phyloP scores from a whole-genome alignment of 306 rosid genomes.

The Rosa persica region DNA sequence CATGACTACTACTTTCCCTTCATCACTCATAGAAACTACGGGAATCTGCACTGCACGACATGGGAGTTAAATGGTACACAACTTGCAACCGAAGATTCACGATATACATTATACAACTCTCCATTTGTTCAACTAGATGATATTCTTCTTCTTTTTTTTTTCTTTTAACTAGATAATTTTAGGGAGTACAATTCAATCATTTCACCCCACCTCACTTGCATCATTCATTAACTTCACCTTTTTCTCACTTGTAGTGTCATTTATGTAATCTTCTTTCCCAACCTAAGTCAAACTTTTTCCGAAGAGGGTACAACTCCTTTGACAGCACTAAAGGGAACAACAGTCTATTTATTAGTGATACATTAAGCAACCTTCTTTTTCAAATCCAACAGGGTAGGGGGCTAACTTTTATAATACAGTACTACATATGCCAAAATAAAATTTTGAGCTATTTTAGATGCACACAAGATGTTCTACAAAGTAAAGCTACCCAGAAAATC shows the following conservation, averaged over 20 bases:
- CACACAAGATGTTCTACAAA: not conserved
- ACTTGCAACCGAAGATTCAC: not conserved
- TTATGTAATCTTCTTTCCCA: not conserved
- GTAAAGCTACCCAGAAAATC: not conserved
- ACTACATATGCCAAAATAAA: not conserved
- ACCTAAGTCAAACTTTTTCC: not conserved
- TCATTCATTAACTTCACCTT: not conserved
- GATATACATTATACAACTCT: not conserved
- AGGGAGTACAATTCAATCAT: not conserved
- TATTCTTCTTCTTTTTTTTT: not conserved
- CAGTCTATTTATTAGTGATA: not conserved
- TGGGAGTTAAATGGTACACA: slow-evolving; percentile 14
- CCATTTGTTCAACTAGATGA: not conserved
- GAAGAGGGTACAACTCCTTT: not conserved
- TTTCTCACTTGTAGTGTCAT: not conserved
- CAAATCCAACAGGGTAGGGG: not conserved
- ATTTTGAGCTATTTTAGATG: not conserved
- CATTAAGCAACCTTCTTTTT: not conserved
- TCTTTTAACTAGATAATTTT: not conserved
- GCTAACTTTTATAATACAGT: not conserved
- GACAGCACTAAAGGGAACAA: not conserved
- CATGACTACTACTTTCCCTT: slow-evolving; percentile 65
- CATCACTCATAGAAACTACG: slow-evolving; percentile 67
- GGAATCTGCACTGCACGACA: slow-evolving; percentile 73
- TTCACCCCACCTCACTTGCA: slow-evolving; percentile 3